phyloP scores from a whole-genome alignment of 2,329 filamentous ascomycete species.

The Phoma sp. region DNA sequence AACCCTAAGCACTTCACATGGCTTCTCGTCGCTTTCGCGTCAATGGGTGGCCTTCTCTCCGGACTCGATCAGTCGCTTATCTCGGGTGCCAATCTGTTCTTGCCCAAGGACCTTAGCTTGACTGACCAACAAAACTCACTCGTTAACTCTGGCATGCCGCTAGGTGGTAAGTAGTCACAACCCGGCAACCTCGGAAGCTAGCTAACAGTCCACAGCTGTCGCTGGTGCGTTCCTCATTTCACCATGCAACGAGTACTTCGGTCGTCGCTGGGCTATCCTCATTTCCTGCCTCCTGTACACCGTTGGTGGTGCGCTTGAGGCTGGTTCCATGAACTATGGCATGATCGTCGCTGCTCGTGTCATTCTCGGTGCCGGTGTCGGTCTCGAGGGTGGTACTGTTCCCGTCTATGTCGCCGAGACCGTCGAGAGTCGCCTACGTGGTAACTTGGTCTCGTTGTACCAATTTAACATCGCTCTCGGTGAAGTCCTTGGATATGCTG shows the following conservation, averaged over 20 bases:
- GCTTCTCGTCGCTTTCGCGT: constrained; percentile 74
- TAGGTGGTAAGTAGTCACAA: constrained; percentile 56
- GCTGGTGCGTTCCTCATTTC: constrained; percentile 72
- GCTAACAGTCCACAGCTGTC: constrained; percentile 58
- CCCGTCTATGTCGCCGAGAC: constrained; percentile 78
- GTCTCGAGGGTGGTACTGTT: constrained; percentile 76
- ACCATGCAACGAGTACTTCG: constrained; percentile 72
- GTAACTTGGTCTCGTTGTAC: constrained; percentile 76
- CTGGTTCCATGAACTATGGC: constrained; percentile 71
- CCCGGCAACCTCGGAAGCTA: background rate
- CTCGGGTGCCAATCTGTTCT: constrained; percentile 72
- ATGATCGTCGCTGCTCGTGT: constrained; percentile 75
- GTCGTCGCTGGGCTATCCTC: constrained; percentile 72
- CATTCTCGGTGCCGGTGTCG: constrained; percentile 74
- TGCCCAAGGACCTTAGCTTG: constrained; percentile 67
- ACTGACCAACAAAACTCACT: constrained; percentile 65
- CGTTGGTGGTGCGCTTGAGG: constrained; percentile 71
- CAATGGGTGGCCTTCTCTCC: constrained; percentile 75
- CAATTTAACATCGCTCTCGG: constrained; percentile 80
- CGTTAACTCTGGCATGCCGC: constrained; percentile 74
- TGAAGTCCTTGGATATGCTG: constrained; percentile 75
- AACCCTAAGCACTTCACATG: constrained; percentile 72
- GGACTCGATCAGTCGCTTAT: constrained; percentile 78
- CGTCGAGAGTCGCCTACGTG: constrained; percentile 70
- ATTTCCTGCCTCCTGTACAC: constrained; percentile 75